Evolutionary conservation across 768 basidiomycete species (phyloP).

Genomic region (Macrolepiota dolichaula): DNA sequence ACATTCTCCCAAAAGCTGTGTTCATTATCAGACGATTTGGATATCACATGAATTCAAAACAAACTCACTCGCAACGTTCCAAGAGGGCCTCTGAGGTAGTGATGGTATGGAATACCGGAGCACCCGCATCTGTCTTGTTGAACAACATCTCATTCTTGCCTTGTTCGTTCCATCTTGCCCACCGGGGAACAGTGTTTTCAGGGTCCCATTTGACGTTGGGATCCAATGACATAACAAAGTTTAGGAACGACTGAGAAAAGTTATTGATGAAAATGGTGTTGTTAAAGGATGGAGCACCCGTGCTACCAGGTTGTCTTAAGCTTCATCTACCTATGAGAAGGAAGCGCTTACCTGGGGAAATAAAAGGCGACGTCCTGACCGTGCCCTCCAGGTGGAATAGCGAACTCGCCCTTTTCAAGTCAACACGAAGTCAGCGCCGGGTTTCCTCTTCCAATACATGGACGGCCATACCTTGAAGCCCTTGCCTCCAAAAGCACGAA

Average conservation of each 20-base stretch:
- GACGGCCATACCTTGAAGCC: conserved; percentile 28
- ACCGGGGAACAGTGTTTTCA: conserved; percentile 33
- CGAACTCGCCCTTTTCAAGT: conserved; percentile 33
- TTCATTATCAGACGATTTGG: not conserved
- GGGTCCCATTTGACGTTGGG: conserved; percentile 25
- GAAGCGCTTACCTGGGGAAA: conserved; percentile 33
- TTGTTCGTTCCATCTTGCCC: conserved; percentile 25
- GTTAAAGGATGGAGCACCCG: conserved; percentile 23
- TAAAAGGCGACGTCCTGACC: conserved; percentile 36
- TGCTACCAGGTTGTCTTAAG: not conserved
- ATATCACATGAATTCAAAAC: too few relatives aligned
- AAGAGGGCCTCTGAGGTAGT: not conserved
- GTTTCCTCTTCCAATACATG: not conserved
- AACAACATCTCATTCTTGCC: conserved; percentile 41
- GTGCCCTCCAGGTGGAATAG: conserved; percentile 39
- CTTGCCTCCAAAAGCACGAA: conserved; percentile 26
- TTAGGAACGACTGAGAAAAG: conserved; percentile 34
- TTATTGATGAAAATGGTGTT: conserved; percentile 33
- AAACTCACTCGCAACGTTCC: conserved; percentile 9
- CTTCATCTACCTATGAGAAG: not conserved
- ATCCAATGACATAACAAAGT: conserved; percentile 29
- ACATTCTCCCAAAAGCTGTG: conserved; percentile 5
- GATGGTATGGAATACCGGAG: conserved; percentile 16
- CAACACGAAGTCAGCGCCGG: not conserved
- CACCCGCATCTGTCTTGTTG: conserved; percentile 30